Evolutionary conservation across 805 yeast species (phyloP).

Genomic region (Wickerhamomyces bovis): DNA sequence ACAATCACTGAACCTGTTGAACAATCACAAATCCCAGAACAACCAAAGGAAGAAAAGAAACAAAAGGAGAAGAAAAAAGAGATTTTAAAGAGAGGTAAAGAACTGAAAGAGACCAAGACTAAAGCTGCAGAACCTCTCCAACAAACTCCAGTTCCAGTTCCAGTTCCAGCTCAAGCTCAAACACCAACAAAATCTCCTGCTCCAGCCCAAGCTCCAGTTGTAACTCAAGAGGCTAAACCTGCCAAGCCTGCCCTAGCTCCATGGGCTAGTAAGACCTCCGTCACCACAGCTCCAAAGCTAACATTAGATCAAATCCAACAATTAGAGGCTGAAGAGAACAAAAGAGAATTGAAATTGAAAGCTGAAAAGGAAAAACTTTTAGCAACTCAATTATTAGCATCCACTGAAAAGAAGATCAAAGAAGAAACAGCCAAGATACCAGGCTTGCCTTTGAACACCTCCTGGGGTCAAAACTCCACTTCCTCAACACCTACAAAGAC

Average conservation of each 20-base stretch:
- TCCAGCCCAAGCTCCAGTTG: neutral
- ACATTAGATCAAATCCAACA: constrained; percentile 47
- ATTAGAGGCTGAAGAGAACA: constrained; percentile 39
- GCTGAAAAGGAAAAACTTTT: constrained; percentile 17
- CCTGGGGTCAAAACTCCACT: constrained; percentile 32
- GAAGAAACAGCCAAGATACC: constrained; percentile 16
- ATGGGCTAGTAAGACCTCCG: constrained; percentile 39
- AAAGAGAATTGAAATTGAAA: constrained; percentile 33
- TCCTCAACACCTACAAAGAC: constrained; percentile 37
- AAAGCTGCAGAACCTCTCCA: neutral
- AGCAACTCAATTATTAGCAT: constrained; percentile 19
- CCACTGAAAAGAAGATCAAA: constrained; percentile 12
- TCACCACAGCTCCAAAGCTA: constrained; percentile 30
- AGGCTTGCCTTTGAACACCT: constrained; percentile 27
- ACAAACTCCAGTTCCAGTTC: neutral
- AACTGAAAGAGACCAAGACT: constrained; percentile 1
- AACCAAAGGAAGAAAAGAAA: neutral
- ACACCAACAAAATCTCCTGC: constrained; percentile 1
- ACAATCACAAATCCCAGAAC: neutral
- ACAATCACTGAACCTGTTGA: neutral
- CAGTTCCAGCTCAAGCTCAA: neutral
- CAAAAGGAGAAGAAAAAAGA: neutral
- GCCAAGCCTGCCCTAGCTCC: constrained; percentile 33
- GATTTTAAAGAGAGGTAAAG: neutral
- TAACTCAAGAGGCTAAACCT: neutral